Conservation (phyloP, 305 asterid species). For the Ruellia speciosa region DNA sequence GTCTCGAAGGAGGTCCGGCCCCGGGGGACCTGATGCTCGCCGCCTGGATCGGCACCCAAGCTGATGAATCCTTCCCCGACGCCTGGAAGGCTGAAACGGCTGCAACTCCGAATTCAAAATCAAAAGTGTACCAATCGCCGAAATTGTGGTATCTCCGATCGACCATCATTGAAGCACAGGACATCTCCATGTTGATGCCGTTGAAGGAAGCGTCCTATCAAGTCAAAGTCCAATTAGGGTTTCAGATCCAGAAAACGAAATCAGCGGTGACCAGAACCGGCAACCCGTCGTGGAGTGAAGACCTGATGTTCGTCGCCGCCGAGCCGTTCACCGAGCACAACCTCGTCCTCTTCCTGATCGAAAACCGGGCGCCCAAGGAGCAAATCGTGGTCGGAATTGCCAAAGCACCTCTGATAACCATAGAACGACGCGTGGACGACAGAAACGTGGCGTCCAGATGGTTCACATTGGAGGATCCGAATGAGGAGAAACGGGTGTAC, state of each 20-base stretch:
- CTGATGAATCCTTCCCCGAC: slow-evolving; percentile 84
- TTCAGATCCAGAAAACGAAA: slow-evolving; percentile 64
- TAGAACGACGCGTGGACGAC: slow-evolving; percentile 75
- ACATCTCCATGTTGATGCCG: slow-evolving; percentile 33
- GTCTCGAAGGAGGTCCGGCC: slow-evolving; percentile 88
- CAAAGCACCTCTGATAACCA: slow-evolving; percentile 43
- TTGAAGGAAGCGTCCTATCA: slow-evolving; percentile 43
- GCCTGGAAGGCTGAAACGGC: slow-evolving; percentile 81
- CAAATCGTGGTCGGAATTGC: slow-evolving; percentile 45
- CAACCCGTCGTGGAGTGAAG: slow-evolving; percentile 73
- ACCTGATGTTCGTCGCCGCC: slow-evolving; percentile 61
- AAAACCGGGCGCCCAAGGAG: slow-evolving; percentile 43
- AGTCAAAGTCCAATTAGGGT: slow-evolving; percentile 58
- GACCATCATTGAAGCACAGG: slow-evolving; percentile 69
- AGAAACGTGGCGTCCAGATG: slow-evolving; percentile 64
- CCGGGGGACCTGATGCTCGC: slow-evolving; percentile 91
- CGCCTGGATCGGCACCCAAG: slow-evolving; percentile 86
- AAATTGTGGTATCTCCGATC: slow-evolving; percentile 78
- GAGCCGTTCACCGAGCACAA: slow-evolving; percentile 62
- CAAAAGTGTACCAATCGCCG: slow-evolving; percentile 80
- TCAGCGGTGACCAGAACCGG: slow-evolving; percentile 33
- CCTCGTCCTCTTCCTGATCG: slow-evolving; percentile 39
- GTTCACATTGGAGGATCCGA: slow-evolving; percentile 66
- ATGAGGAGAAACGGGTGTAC: slow-evolving; percentile 40
- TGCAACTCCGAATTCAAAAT: slow-evolving; percentile 43